Base-by-base conservation (phyloP, 2,329 filamentous ascomycete genomes). In the Knoxdaviesia proteae region DNA sequence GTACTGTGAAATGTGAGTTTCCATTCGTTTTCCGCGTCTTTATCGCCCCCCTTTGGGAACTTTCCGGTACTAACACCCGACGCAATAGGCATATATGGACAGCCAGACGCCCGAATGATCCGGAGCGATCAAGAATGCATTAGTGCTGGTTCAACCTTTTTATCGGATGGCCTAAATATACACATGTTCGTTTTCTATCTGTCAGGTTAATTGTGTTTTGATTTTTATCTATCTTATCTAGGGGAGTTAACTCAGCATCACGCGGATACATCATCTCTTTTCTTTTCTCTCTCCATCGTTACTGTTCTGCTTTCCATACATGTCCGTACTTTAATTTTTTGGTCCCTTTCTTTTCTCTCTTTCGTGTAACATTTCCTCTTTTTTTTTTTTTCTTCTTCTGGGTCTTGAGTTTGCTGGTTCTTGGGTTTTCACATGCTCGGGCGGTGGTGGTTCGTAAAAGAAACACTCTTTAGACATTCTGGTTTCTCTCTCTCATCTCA, bases 1-100 rank as follows among this genome's bases (percentile, higher is more conserved):
- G 37, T 92, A 83, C 60, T 84, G 83, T 58, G 76, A 72, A 48
- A 64, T 87, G 82, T 87, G 64, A 71, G 80, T 73, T 31, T 36
- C 29, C 42, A 31, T 6, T 33, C 20, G 20, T 20, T 39, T 36
- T 34, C 2, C 6, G 29, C 29, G 6, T 5, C 38, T 8, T 32
- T n/a, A 36, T 37, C 32, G 20, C 20, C 20, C 20, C 36, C 37
- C 37, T n/a, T 8, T 41, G 20, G 34, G n/a, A 40, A 35, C 36
- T 41, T 41, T 20, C 20, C 20, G 3, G 20, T 20, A 20, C 20
- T 41, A 20, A 33, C 32, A 6, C 20, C 20, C 10, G 8, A 9
- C 40, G 6, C 20, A 36, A 6, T 42, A 60, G 58, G 38, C 54
- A 57, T 44, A 50, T 58, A 31, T 59, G 54, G 52, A 59, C 55